Base-by-base conservation (phyloP, 2,329 filamentous ascomycete species). In the Fusarium sacchari region DNA sequence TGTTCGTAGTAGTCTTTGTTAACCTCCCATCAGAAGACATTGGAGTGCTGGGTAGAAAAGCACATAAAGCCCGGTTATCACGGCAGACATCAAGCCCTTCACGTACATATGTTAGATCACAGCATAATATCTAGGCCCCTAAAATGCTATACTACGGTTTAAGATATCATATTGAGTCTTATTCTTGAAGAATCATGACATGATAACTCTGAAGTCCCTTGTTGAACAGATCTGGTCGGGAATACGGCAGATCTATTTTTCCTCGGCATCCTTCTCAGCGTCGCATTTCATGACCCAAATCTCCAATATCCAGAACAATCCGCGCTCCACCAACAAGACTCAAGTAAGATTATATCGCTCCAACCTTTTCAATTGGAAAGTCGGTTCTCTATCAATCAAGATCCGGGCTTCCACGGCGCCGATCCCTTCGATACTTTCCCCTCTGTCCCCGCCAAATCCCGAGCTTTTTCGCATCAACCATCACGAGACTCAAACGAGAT, bases 241-340 rank as follows among this genome's bases (percentile, higher is more conserved):
- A 56, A 53, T 55, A 64, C 79, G 79, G 79, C 69, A 64, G 62
- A 76, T 76, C 75, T 72, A 71, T 79, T 80, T 73, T 69, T 50
- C 77, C 78, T 73, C 64, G 32, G 17, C 56, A 59, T 58, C 50
- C 28, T 32, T 42, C 36, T 22, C 24, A 28, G 34, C 37, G 30
- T 47, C 69, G 68, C 69, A 67, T 69, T 55, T 52, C 40, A 30
- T 49, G 61, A 20, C 52, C 55, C 44, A 60, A 61, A 62, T 50
- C 26, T 56, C 63, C 43, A 65, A 75, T 71, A 64, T 40, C 61
- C 67, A 59, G 60, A 55, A 47, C 47, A 42, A 17, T 34, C 28
- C 37, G 28, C 42, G 49, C 59, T 49, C 32, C 26, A 60, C 37
- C 34, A 58, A n/a, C 34, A 58, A n/a, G 40, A 50, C n/a, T 56